Base-by-base conservation (phyloP, 2,329 filamentous ascomycete genomes). In the Endoconidiophora polonica region DNA sequence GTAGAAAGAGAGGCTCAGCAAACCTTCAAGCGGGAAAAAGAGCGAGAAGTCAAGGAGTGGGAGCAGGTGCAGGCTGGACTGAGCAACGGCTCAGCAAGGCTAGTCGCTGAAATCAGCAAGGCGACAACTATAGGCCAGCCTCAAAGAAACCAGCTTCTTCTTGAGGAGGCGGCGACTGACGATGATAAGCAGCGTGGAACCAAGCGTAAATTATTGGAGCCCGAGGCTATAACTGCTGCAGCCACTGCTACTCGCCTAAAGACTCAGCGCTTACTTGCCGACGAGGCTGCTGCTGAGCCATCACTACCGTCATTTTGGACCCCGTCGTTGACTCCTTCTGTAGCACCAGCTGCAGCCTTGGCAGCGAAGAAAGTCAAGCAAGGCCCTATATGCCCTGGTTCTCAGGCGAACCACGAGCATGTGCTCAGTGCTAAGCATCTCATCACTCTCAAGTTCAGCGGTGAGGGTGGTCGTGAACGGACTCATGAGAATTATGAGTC, bases 291-390 rank as follows among this genome's bases (percentile, higher is more conserved):
- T 2, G 69, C 74, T 6, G 84, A 82, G 63, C 74, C 77, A 1
- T 73, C 74, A 14, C 67, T 94, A 0, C 85, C 86, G 0, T 93
- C 86, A 0, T 96, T 96, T 66, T 96, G 90, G 91, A 82, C 90
- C 1, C 90, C 87, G 0, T 85, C 83, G 0, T 74, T 90, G 52
- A 93, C 84, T 0, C 86, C 86, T 10, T 63, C 65, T 39, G 62
- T 63, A 33, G 59, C 63, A 44, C 58, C 63, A 48, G 61, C 70
- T 45, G 67, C 71, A 48, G 67, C 79, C 48, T 69, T 78, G 59
- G 65, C 73, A 5, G 66, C 74, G 38, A 80, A 77, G 60, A 73
- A 77, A 48, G 61, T 67, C 46, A 93, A 91, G 60, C 66, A 74
- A 23, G 69, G 71, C 4, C 86, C 87, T 0, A 69, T 82, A 2